These are phyloP conservation scores for Aureoboletus auriporus DNA, from an alignment of 768 basidiomycete genomes.

Conservation along the genomic window DNA sequence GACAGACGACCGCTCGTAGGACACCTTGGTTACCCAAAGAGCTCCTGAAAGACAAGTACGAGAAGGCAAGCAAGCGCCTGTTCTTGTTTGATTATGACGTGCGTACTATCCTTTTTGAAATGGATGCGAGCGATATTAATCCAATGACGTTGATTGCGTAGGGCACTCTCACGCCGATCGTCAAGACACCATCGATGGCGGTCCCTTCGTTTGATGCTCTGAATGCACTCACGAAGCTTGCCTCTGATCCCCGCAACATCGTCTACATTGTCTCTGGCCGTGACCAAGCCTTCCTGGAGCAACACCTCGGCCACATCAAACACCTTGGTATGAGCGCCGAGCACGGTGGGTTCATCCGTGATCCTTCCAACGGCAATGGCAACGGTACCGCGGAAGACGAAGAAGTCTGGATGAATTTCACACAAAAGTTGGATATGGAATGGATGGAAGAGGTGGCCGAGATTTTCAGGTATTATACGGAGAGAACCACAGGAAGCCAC, in stretches of 20 bases:
- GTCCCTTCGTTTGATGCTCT: constrained; percentile 73
- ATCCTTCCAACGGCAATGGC: constrained; percentile 46
- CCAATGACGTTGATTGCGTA: constrained; percentile 24
- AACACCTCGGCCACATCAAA: constrained; percentile 82
- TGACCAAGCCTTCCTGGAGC: constrained; percentile 87
- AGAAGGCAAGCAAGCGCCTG: constrained; percentile 71
- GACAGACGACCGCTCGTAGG: constrained; percentile 72
- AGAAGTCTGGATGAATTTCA: constrained; percentile 78
- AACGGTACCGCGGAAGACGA: constrained; percentile 1
- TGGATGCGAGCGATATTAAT: neutral
- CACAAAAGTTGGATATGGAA: constrained; percentile 90
- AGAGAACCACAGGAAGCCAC: constrained; percentile 93
- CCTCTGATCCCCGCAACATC: constrained; percentile 80
- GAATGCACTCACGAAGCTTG: constrained; percentile 64
- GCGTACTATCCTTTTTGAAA: constrained; percentile 32
- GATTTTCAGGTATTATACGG: constrained; percentile 95
- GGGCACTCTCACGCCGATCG: constrained; percentile 97
- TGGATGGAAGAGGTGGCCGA: constrained; percentile 97
- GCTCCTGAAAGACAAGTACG: constrained; percentile 57
- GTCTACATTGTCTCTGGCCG: constrained; percentile 98
- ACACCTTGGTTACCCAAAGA: constrained; percentile 79
- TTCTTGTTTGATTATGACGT: constrained; percentile 97
- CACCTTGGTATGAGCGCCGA: constrained; percentile 91
- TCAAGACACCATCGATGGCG: constrained; percentile 88
- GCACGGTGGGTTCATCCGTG: constrained; percentile 89